These are phyloP conservation scores for Nakaseomyces uthaithaninus DNA, from an alignment of 1,139 yeast species.

Conservation along the genomic window DNA sequence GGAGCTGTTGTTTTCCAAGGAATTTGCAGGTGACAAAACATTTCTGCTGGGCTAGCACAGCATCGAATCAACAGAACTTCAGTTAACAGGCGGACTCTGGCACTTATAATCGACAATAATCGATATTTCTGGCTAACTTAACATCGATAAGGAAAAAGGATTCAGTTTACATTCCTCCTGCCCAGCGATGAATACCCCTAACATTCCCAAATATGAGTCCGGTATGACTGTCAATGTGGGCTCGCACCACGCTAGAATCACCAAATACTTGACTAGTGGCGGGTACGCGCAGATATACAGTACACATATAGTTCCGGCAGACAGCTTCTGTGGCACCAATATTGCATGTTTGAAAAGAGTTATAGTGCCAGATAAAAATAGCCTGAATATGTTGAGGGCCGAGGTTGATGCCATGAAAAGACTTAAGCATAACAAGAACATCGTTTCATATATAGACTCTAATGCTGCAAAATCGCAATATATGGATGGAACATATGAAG, in stretches of 20 bases:
- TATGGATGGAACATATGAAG: constrained; percentile 51
- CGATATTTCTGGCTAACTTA: not conserved
- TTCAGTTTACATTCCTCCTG: no score
- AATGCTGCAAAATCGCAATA: constrained; percentile 59
- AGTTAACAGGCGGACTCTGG: not conserved
- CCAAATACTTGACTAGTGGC: constrained; percentile 35
- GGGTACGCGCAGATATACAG: constrained; percentile 56
- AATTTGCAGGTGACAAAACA: no score
- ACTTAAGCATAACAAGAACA: constrained; percentile 45
- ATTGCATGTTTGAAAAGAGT: constrained; percentile 68
- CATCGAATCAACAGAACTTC: no score
- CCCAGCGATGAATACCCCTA: constrained; percentile 30
- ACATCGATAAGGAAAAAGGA: not conserved
- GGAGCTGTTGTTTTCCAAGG: no score
- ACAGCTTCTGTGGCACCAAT: constrained; percentile 28
- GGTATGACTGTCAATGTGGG: constrained; percentile 30
- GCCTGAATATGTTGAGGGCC: constrained; percentile 55
- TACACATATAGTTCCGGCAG: constrained; percentile 41
- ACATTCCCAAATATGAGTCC: constrained; percentile 22
- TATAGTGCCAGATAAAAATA: constrained; percentile 61
- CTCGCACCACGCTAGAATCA: constrained; percentile 31
- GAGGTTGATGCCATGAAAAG: constrained; percentile 75
- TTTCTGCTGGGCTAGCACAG: no score
- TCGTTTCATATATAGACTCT: constrained; percentile 66
- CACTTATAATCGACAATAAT: not conserved